Evolutionary conservation across 2,329 filamentous ascomycete species (phyloP).

Genomic region (Helotiales sp.): DNA sequence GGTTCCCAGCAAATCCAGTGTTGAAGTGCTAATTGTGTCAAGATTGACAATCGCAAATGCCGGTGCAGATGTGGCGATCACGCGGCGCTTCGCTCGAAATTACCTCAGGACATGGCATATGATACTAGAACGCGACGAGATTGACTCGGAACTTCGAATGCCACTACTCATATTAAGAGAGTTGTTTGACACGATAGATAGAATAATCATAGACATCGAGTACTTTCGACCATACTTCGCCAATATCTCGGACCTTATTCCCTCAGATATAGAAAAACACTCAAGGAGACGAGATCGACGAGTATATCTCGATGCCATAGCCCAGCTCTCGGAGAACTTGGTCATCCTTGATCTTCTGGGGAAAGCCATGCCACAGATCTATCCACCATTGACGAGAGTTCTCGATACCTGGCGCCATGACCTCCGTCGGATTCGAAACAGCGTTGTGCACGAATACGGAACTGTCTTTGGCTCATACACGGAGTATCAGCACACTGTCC

Average conservation of each 20-base stretch:
- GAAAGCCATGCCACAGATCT: not conserved
- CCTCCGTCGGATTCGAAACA: not conserved
- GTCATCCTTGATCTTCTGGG: not conserved
- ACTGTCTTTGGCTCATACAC: not conserved
- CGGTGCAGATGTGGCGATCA: not conserved
- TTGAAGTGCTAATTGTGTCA: not conserved
- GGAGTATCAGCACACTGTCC: too few species aligned
- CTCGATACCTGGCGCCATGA: not conserved
- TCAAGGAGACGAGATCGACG: not conserved
- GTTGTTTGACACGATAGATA: not conserved
- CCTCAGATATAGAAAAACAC: not conserved
- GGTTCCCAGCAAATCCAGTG: not conserved
- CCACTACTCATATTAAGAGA: not conserved
- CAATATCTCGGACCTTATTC: not conserved
- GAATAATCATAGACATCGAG: not conserved
- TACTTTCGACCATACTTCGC: not conserved
- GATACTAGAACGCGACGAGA: not conserved
- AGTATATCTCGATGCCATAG: not conserved
- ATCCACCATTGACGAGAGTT: not conserved
- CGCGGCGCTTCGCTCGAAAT: not conserved
- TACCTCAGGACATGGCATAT: not conserved
- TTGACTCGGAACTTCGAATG: not conserved
- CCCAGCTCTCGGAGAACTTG: not conserved
- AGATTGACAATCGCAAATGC: not conserved
- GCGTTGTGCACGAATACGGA: not conserved